Evolutionary conservation across 2,329 filamentous ascomycete species (phyloP).

Genomic region (Paecilomyces sp.): DNA sequence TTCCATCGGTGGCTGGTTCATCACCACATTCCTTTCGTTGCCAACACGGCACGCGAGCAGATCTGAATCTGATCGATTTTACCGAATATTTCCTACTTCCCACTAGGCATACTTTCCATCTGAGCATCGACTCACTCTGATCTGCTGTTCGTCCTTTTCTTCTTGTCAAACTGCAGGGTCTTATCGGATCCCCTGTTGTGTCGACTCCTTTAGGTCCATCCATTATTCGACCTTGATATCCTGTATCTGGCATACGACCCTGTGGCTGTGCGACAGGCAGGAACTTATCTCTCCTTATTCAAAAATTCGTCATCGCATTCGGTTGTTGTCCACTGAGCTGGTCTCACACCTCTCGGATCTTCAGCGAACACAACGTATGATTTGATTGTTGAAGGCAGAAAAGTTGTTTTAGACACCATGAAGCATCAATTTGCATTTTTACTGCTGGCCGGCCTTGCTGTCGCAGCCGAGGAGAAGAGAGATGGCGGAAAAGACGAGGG

Average conservation of each 20-base stretch:
- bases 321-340: slow-evolving; percentile 18
- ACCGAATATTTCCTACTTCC: neutral
- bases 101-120: neutral
- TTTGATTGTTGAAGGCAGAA: neutral
- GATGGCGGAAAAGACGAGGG: slow-evolving; percentile 4
- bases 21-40: slow-evolving; percentile 24
- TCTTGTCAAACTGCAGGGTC: neutral
- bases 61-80: neutral
- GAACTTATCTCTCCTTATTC: slow-evolving; percentile 1
- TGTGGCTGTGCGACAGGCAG: neutral
- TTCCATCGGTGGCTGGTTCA: slow-evolving; percentile 16
- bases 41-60: slow-evolving; percentile 8
- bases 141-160: neutral
- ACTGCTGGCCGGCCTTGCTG: slow-evolving; percentile 21
- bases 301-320: slow-evolving; percentile 1
- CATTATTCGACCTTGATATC: neutral
- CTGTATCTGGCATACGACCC: neutral
- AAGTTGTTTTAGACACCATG: slow-evolving; percentile 10
- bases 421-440: slow-evolving; percentile 12
- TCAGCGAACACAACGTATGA: slow-evolving; percentile 3
- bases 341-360: slow-evolving; percentile 13
- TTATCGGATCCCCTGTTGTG: neutral
- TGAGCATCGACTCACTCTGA: neutral
- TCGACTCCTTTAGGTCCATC: neutral
- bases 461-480: slow-evolving; percentile 20